Conservation (phyloP, 108 stramenopile species). For the Nitzschia inconspicua region DNA sequence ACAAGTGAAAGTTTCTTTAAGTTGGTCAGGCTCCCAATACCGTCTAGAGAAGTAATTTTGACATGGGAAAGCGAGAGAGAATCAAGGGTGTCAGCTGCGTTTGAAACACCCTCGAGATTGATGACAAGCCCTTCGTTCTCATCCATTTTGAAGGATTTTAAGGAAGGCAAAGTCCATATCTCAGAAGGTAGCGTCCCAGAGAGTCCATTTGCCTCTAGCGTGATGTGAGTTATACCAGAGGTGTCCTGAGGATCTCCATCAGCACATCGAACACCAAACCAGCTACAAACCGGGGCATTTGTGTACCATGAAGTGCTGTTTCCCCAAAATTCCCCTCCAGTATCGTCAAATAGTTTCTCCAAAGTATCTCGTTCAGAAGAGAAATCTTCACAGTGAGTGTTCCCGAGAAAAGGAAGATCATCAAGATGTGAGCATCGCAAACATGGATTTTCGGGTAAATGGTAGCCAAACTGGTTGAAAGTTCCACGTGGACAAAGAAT, state of each 20-base stretch:
- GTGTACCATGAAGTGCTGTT: constrained; percentile 42
- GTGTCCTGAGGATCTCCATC: constrained; percentile 45
- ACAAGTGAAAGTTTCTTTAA: constrained; percentile 32
- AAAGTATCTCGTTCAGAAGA: constrained; percentile 35
- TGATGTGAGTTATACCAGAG: constrained; percentile 30
- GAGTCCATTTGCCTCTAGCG: constrained; percentile 37
- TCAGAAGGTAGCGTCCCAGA: constrained; percentile 49
- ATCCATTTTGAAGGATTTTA: constrained; percentile 28
- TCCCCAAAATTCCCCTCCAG: constrained; percentile 44
- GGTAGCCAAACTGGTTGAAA: constrained; percentile 58
- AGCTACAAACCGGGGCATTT: constrained; percentile 54
- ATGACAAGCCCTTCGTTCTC: constrained; percentile 38
- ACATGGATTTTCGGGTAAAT: constrained; percentile 36
- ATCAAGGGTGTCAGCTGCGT: constrained; percentile 53
- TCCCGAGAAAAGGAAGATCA: constrained; percentile 47
- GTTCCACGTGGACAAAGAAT: constrained; percentile 63
- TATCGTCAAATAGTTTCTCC: constrained; percentile 6
- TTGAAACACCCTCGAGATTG: constrained; percentile 36
- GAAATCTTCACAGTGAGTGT: constrained; percentile 45
- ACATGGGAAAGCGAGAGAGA: constrained; percentile 63
- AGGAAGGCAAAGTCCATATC: constrained; percentile 46
- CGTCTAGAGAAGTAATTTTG: constrained; percentile 32
- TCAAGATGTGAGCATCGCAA: constrained; percentile 30
- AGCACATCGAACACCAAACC: constrained; percentile 52
- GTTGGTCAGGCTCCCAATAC: constrained; percentile 43